These are phyloP conservation scores for Thelonectria discophora DNA, from an alignment of 2,329 filamentous ascomycete species.

Conservation along the genomic window DNA sequence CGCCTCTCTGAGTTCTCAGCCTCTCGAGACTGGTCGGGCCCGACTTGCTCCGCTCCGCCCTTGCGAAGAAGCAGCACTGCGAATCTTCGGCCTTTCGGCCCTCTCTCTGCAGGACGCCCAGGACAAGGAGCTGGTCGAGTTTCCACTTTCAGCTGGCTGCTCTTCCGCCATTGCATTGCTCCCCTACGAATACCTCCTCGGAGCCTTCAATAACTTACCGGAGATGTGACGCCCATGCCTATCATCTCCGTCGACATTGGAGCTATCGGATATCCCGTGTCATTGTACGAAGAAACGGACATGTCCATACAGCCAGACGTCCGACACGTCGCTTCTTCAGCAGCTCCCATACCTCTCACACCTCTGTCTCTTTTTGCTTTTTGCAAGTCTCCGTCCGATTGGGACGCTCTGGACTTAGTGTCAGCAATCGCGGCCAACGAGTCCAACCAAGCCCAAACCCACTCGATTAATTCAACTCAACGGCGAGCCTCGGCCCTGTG, in stretches of 20 bases:
- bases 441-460: conserved; percentile 8
- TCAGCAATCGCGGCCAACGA: conserved; percentile 17
- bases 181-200: neutral
- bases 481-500: conserved; percentile 18
- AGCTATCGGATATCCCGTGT: conserved; percentile 1
- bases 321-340: conserved; percentile 1
- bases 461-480: conserved; percentile 17
- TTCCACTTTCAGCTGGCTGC: conserved; percentile 22
- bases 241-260: conserved; percentile 13
- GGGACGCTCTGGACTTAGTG: conserved; percentile 15
- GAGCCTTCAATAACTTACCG: conserved; percentile 1
- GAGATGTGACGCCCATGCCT: conserved; percentile 6
- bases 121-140: conserved; percentile 15
- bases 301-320: no score
- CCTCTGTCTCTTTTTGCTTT: conserved; percentile 8
- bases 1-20: conserved; percentile 17
- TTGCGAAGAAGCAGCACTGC: neutral
- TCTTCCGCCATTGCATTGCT: conserved; percentile 10
- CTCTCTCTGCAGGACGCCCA: conserved; percentile 5
- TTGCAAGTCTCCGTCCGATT: conserved; percentile 2
- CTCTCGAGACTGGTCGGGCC: neutral
- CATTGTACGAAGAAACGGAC: neutral
- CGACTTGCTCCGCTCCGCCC: neutral
- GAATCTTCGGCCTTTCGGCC: neutral
- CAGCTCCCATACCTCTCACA: conserved; percentile 1